Conservation (phyloP, 2,329 filamentous ascomycete genomes). For the Cryphonectria japonica region DNA sequence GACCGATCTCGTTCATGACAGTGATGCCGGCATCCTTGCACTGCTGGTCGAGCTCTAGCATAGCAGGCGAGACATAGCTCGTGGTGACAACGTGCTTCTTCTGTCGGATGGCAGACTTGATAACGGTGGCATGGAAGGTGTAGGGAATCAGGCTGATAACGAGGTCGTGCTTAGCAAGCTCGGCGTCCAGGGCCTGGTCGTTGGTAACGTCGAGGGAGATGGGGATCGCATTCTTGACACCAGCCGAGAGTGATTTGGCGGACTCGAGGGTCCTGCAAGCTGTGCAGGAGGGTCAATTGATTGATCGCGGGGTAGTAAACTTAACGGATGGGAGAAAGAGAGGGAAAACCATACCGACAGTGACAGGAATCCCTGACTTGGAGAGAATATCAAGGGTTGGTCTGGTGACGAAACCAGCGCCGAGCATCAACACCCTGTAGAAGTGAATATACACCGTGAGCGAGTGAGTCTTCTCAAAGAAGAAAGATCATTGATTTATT, state of each 20-base stretch:
- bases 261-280: conserved; percentile 81
- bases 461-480: not conserved
- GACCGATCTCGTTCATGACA: conserved; percentile 95
- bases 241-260: conserved; percentile 74
- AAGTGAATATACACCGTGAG: conserved; percentile 26
- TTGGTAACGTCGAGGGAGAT: conserved; percentile 86
- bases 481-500: not conserved
- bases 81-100: conserved; percentile 98
- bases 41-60: conserved; percentile 82
- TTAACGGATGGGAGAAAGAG: not conserved
- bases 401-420: conserved; percentile 62
- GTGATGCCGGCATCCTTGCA: conserved; percentile 91
- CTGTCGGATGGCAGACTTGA: conserved; percentile 88
- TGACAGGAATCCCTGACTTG: conserved; percentile 62
- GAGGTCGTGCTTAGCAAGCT: conserved; percentile 77
- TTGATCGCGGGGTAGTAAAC: not conserved
- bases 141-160: conserved; percentile 88
- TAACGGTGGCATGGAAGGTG: conserved; percentile 84
- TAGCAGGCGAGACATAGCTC: conserved; percentile 81
- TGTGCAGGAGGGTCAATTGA: conserved; percentile 37
- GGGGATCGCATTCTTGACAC: conserved; percentile 72
- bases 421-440: conserved; percentile 47
- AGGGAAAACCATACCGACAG: conserved; percentile 58
- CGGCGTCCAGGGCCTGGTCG: conserved; percentile 75
- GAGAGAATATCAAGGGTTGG: conserved; percentile 67